Evolutionary conservation across 108 stramenopile genomes (phyloP).

Genomic region (Skeletonema marinoi): DNA sequence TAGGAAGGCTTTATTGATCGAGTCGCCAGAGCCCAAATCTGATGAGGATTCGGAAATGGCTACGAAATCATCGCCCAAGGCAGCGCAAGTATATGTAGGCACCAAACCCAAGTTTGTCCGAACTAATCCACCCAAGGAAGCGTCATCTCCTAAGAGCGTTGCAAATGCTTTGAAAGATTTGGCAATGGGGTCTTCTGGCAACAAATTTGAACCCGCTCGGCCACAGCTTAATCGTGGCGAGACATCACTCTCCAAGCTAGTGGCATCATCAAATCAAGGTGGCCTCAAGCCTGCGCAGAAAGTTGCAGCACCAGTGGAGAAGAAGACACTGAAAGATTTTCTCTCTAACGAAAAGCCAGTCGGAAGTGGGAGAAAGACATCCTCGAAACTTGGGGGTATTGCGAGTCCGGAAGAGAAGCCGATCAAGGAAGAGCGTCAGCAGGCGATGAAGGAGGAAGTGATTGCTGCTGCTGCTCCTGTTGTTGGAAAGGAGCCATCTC

Average conservation of each 20-base stretch:
- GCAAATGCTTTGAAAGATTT: not conserved
- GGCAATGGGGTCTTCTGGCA: not conserved
- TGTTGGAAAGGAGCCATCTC: not conserved
- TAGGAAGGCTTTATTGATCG: not conserved
- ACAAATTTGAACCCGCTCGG: not conserved
- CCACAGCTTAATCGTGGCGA: not conserved
- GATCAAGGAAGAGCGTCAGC: conserved; percentile 10
- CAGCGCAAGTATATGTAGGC: not conserved
- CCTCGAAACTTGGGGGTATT: conserved; percentile 24
- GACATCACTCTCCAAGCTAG: not conserved
- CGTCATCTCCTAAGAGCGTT: not conserved
- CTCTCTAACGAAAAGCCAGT: conserved; percentile 16
- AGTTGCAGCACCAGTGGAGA: conserved; percentile 6
- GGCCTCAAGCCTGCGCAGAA: not conserved
- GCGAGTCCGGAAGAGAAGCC: conserved; percentile 27
- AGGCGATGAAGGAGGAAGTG: conserved; percentile 18
- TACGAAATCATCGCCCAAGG: not conserved
- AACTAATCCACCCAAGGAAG: conserved; percentile 1
- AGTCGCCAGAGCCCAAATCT: not conserved
- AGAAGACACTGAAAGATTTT: conserved; percentile 24
- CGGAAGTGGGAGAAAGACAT: conserved; percentile 12
- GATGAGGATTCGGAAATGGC: not conserved
- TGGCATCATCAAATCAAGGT: not conserved
- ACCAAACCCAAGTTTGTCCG: not conserved
- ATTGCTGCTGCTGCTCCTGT: conserved; percentile 1